Evolutionary conservation across 148 eudicot genomes (phyloP), one percentile per base, ranked within the genome.

Genomic region (Vaccinium macrocarpon): DNA sequence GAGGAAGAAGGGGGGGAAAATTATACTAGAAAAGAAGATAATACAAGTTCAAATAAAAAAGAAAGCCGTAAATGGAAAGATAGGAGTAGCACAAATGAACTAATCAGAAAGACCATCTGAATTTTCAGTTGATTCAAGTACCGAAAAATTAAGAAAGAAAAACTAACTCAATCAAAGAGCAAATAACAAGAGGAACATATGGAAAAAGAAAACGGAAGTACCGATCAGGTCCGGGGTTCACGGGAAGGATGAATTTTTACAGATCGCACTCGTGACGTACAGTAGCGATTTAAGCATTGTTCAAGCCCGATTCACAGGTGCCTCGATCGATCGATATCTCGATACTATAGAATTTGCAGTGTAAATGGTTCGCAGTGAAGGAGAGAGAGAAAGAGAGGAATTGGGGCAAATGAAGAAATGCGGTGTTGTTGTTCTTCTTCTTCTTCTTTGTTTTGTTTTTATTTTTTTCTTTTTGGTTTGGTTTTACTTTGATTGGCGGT

Each of bases 361-460:
- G 73, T 5, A 48, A 61, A 5, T 59, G 27, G 83, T 25, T 16
- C 21, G 11, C 11, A 80, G 57, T 35, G 49, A 66, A 35, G 13
- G 82, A 52, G 66, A 50, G 76, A 23, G 74, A 27, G 78, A 52
- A n/a, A n/a, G 49, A 16, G 78, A 10, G 61, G n/a, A 75, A 0
- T 0, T 56, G 78, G 80, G 19, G 46, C 46, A 42, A 42, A 5
- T 42, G 5, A 42, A 42, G 12, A 42, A 57, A 74, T 21, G 73
- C 6, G 46, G 77, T 59, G 35, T 1, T 42, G 6, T 0, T 42
- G 6, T 42, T 42, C 5, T 42, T 42, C 46, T 42, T 66, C 46
- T 0, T 78, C 83, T 70, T 84, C 6, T 84, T 32, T 81, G 84
- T 55, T 35, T 72, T 8, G 52, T 78, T 50, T 77, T n/a, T 21